Evolutionary conservation across 345 rosid species (phyloP), one percentile per base, ranked within the genome.

Genomic region (Populus simonii): DNA sequence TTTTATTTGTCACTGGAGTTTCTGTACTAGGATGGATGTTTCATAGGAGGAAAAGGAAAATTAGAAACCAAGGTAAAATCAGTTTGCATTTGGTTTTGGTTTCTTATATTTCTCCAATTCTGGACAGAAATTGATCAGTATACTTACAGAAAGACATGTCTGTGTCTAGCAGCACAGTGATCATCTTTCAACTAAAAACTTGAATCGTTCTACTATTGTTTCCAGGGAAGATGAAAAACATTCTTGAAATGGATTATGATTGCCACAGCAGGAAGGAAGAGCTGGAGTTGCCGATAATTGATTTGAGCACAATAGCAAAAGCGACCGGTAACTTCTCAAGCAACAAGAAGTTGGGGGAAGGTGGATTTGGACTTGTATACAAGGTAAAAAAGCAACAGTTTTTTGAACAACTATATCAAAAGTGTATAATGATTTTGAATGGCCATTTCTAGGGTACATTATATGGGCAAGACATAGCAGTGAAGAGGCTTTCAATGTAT

Each of bases 381-480:
- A 72, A 72, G 74, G 74, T 51, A 72, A 10, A 36, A 22, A 7
- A 3, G 25, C 72, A 33, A 6, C n/a, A 0, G 18, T 7, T 27
- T 31, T 0, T 15, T 31, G 43, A 15, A 72, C 41, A 38, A 7
- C 41, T 38, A 38, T 38, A 8, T 38, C 41, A 1, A 38, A 38
- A 38, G 41, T 38, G 41, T 38, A 7, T 38, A 38, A 38, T 38
- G 9, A 33, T 31, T 17, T 33, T 22, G 7, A 20, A 73, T 68
- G 33, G n/a, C 17, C 49, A 68, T 22, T 22, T 38, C 41, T 27
- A 68, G 90, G 90, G 92, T 8, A 81, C 43, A 7, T 73, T 89
- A 2, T 27, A 80, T 72, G 88, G 89, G 33, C 84, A 79, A 73
- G 88, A 87, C 74, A 84, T 89, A 15, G 92, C 89, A 12, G 86